Evolutionary conservation across 352 stramenopile species (phyloP), one percentile per base, ranked within the genome.

Genomic region (Sclerospora graminicola): DNA sequence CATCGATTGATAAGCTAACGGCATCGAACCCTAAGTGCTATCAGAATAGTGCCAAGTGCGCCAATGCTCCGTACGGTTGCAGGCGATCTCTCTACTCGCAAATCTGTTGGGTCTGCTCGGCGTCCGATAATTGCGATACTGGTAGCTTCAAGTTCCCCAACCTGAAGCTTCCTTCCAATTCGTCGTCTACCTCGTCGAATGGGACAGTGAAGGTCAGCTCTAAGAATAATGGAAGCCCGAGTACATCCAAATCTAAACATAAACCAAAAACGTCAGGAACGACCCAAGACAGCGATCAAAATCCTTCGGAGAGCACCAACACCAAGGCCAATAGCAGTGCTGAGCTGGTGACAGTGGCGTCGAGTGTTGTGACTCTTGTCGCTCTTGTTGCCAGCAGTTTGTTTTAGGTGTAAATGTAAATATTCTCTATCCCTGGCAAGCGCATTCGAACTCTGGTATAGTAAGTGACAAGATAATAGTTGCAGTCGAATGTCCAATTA

Each of bases 1-100:
- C 75, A 1, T 65, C 62, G 0, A 45, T 66, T n/a, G 46, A 45
- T 3, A 41, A 38, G 0, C 53, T 86, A n/a, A 62, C 46, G 1
- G 45, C 41, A 8, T 29, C 21, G 4, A 87, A 87, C 41, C 71
- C 75, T 10, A 57, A 60, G 16, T 87, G 75, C 48, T 84, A 79
- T 46, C 41, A 64, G 36, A 87, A 84, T 60, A 82, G 54, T 38
- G 30, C 57, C 10, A 18, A 52, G 14, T 87, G 75, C 36, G 66
- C 67, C 1, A 45, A 57, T 0, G 49, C 69, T 2, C 20, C 61
- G 15, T 73, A 62, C 27, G 75, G 75, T 42, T 87, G 75, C 56
- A 63, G 61, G 10, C 67, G 75, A 11, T 55, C 57, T 16, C 59
- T 76, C 29, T 64, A 61, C n/a, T 69, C 69, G 1, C 72, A 84